A percentile compares a stretch with the other conserved stretches of the same genome.
Evolutionary conservation across 345 rosid species (phyloP).

Genomic region (Laguncularia racemosa): DNA sequence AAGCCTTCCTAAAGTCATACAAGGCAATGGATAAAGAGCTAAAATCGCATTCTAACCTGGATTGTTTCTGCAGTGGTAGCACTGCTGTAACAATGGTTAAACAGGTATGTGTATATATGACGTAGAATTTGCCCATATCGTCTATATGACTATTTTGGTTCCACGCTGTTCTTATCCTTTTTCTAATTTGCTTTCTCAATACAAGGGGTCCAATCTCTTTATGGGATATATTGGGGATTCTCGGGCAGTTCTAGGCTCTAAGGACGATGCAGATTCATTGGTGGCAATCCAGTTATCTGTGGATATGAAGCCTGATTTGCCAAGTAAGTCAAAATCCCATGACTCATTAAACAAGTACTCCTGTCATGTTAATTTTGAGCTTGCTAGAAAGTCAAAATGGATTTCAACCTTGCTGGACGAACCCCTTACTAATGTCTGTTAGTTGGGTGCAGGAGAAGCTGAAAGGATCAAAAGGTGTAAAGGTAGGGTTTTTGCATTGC

Average conservation of each 20-base stretch:
- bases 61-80: conserved; percentile 99
- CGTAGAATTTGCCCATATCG: neutral
- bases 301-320: conserved; percentile 97
- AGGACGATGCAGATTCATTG: conserved; percentile 66
- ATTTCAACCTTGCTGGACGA: too few species aligned
- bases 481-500: conserved; percentile 95
- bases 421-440: too few species aligned
- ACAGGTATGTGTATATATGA: conserved; percentile 46
- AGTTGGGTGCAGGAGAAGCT: conserved; percentile 61
- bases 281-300: conserved; percentile 88
- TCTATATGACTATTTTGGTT: neutral
- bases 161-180: neutral
- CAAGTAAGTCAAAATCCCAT: conserved; percentile 45
- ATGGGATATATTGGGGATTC: conserved; percentile 98
- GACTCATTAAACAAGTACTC: neutral
- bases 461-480: conserved; percentile 93
- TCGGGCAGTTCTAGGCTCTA: conserved; percentile 93
- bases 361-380: neutral
- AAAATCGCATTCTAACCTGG: conserved; percentile 86
- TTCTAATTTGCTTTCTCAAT: conserved; percentile 7
- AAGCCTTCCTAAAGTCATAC: conserved; percentile 81
- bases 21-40: conserved; percentile 97
- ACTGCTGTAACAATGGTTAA: conserved; percentile 84
- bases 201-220: conserved; percentile 81
- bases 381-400: too few species aligned